Evolutionary conservation across 2,329 filamentous ascomycete species (phyloP).

Genomic region (Aureobasidium lini): DNA sequence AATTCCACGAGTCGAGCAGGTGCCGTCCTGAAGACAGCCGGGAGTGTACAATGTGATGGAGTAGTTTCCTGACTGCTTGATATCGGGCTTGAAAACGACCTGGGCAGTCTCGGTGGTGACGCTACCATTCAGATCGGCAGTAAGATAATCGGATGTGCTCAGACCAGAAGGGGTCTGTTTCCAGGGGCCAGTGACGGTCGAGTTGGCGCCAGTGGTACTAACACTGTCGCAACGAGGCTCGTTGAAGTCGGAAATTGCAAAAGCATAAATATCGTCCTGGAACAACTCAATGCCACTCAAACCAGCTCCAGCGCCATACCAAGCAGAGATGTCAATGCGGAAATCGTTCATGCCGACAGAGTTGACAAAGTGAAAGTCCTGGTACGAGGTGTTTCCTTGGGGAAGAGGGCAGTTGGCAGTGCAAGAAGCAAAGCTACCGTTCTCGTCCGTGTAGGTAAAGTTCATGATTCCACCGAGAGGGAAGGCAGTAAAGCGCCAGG

Average conservation of each 20-base stretch:
- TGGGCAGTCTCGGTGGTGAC: constrained; percentile 51
- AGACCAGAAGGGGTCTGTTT: constrained; percentile 55
- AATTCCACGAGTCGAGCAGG: constrained; percentile 67
- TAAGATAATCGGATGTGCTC: constrained; percentile 71
- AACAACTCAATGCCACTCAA: constrained; percentile 81
- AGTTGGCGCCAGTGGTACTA: constrained; percentile 52
- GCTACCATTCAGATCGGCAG: constrained; percentile 47
- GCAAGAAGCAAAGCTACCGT: constrained; percentile 63
- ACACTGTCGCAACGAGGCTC: constrained; percentile 70
- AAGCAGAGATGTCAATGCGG: constrained; percentile 75
- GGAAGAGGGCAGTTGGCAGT: constrained; percentile 81
- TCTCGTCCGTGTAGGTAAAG: constrained; percentile 75
- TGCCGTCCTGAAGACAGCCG: constrained; percentile 73
- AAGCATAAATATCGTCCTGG: constrained; percentile 61
- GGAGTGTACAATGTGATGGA: constrained; percentile 87
- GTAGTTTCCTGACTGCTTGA: constrained; percentile 86
- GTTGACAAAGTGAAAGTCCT: constrained; percentile 91
- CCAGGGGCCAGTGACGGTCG: constrained; percentile 71
- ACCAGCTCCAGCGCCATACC: constrained; percentile 80
- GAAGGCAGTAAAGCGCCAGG: constrained; percentile 77
- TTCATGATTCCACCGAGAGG: constrained; percentile 94
- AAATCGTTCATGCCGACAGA: constrained; percentile 80
- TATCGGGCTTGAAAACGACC: constrained; percentile 74
- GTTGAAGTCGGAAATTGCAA: constrained; percentile 81
- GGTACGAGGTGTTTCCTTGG: constrained; percentile 57